These are phyloP conservation scores for Torulaspora gathmanii DNA, from an alignment of 805 yeast species.

Conservation along the genomic window DNA sequence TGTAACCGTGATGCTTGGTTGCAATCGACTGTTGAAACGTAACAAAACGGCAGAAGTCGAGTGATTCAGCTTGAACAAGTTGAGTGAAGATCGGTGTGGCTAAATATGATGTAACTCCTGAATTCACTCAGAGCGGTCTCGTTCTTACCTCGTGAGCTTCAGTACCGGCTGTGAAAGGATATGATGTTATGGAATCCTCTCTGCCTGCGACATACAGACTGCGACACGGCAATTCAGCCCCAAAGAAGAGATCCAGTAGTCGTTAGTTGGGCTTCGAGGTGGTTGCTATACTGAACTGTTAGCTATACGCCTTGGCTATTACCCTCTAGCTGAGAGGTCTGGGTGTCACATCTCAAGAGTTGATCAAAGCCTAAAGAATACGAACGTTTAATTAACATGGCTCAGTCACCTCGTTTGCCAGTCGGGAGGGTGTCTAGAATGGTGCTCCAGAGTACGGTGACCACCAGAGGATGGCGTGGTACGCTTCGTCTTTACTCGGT, in stretches of 20 bases:
- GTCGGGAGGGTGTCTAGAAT: not conserved
- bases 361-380: not conserved
- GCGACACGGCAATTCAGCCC: not conserved
- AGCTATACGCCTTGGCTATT: not conserved
- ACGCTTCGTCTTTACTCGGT: conserved; percentile 4
- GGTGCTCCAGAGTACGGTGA: conserved; percentile 1
- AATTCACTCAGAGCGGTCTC: not conserved
- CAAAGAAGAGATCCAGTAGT: not conserved
- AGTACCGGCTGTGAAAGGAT: not conserved
- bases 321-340: not conserved
- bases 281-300: not conserved
- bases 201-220: not conserved
- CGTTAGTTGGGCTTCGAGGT: not conserved
- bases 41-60: conserved; percentile 22
- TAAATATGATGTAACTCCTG: not conserved
- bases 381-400: not conserved
- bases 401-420: not conserved
- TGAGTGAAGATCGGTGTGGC: not conserved
- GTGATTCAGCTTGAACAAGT: not conserved
- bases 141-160: conserved; percentile 1
- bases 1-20: conserved; percentile 7
- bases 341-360: not conserved
- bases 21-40: conserved; percentile 14
- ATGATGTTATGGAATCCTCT: not conserved
- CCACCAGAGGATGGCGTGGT: conserved; percentile 1